These are phyloP conservation scores for Solanum infundibuliforme DNA, from an alignment of 257 asterid genomes.

Conservation along the genomic window DNA sequence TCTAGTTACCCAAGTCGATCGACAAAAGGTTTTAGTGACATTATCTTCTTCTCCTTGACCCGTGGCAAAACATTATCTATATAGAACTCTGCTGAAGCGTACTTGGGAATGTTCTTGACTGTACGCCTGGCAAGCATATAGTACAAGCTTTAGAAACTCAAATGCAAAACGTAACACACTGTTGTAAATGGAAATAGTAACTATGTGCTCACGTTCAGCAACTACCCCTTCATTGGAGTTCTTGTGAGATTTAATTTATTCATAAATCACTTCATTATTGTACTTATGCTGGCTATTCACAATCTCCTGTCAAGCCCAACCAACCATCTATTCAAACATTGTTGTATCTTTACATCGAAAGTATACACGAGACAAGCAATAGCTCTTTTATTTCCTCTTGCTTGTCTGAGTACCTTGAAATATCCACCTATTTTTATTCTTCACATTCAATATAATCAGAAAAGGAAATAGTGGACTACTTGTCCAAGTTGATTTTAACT, in stretches of 20 bases:
- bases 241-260: neutral
- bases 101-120: constrained; percentile 95
- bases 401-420: neutral
- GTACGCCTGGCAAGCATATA: constrained; percentile 58
- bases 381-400: neutral
- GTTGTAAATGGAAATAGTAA: neutral
- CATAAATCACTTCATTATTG: neutral
- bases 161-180: constrained; percentile 4
- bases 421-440: neutral
- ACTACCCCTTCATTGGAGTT: neutral
- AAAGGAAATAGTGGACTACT: neutral
- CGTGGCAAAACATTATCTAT: constrained; percentile 96
- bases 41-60: constrained; percentile 86
- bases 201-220: neutral
- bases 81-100: constrained; percentile 96
- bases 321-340: neutral
- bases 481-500: neutral
- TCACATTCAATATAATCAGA: neutral
- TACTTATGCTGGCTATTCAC: neutral
- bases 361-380: neutral
- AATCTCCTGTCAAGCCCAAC: neutral
- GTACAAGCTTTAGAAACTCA: constrained; percentile 14
- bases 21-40: constrained; percentile 96
- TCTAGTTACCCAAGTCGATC: constrained; percentile 94
- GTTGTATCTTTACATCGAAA: neutral